Percentiles rank a stretch among this genome's conserved stretches.
These are phyloP conservation scores for Heliocybe sulcata DNA, from an alignment of 1,284 basidiomycete genomes.

Conservation along the genomic window DNA sequence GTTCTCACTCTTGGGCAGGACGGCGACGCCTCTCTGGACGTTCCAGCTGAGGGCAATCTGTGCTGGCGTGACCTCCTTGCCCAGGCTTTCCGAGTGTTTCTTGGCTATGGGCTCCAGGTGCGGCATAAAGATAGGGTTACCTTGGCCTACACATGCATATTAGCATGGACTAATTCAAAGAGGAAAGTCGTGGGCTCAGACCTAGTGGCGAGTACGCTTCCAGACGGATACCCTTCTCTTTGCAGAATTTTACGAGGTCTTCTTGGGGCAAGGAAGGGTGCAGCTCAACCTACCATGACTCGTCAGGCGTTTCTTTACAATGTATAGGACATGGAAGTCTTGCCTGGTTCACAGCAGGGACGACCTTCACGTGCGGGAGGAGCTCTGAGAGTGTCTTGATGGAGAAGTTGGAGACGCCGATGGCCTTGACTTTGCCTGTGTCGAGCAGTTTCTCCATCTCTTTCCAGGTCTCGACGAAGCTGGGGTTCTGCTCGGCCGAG, in stretches of 20 bases:
- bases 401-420: conserved; percentile 23
- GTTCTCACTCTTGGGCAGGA: conserved; percentile 45
- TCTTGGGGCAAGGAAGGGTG: conserved; percentile 38
- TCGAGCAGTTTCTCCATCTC: conserved; percentile 27
- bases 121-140: background rate
- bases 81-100: conserved; percentile 20
- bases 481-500: conserved; percentile 18
- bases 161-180: background rate
- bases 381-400: conserved; percentile 18
- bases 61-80: conserved; percentile 29
- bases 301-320: background rate
- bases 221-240: conserved; percentile 36
- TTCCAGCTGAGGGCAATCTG: conserved; percentile 49
- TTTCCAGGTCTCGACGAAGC: conserved; percentile 31
- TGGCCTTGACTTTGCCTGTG: conserved; percentile 6
- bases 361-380: conserved; percentile 21
- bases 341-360: conserved; percentile 26
- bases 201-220: conserved; percentile 43
- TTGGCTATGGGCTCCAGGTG: conserved; percentile 36
- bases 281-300: conserved; percentile 19
- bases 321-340: background rate
- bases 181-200: background rate
- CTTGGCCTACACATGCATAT: background rate
- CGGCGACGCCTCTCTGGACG: conserved; percentile 32
- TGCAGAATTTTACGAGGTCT: conserved; percentile 38